Conservation (phyloP, 2,329 filamentous ascomycete genomes). For the Talaromyces funiculosus region DNA sequence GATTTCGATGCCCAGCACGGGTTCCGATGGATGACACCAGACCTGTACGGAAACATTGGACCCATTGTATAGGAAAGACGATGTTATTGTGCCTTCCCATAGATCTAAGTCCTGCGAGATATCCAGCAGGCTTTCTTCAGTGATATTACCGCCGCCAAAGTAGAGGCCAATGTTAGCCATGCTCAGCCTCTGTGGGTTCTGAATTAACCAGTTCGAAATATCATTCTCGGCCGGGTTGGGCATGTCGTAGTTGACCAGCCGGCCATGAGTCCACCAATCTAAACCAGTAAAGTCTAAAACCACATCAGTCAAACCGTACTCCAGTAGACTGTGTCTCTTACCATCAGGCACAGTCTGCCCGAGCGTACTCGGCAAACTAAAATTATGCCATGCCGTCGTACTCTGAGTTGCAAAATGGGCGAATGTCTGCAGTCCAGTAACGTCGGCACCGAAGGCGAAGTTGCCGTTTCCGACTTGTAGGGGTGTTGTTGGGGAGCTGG, state of each 20-base stretch:
- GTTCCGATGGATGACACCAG: neutral
- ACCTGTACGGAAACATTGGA: slow-evolving; percentile 16
- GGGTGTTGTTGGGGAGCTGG: slow-evolving; percentile 44
- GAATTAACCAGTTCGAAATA: neutral
- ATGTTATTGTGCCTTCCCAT: neutral
- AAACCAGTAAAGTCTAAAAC: slow-evolving; percentile 35
- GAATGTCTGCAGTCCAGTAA: slow-evolving; percentile 45
- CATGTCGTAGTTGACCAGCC: slow-evolving; percentile 41
- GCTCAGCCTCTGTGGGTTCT: neutral
- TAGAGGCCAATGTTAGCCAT: neutral
- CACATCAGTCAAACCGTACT: neutral
- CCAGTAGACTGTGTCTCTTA: neutral
- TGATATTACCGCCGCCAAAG: neutral
- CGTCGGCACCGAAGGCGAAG: slow-evolving; percentile 44
- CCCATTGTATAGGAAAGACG: slow-evolving; percentile 28
- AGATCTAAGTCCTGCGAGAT: neutral
- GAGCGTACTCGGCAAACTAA: slow-evolving; percentile 33
- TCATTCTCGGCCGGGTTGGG: slow-evolving; percentile 33
- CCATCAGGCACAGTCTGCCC: neutral
- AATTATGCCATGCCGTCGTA: slow-evolving; percentile 45
- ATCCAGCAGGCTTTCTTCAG: neutral
- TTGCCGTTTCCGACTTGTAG: slow-evolving; percentile 48
- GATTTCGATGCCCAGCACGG: neutral
- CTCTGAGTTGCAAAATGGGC: slow-evolving; percentile 39
- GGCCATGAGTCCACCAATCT: slow-evolving; percentile 42